Evolutionary conservation across 257 asterid genomes (phyloP), one percentile per base, ranked within the genome.

Genomic region (Nicotiana benthamiana): DNA sequence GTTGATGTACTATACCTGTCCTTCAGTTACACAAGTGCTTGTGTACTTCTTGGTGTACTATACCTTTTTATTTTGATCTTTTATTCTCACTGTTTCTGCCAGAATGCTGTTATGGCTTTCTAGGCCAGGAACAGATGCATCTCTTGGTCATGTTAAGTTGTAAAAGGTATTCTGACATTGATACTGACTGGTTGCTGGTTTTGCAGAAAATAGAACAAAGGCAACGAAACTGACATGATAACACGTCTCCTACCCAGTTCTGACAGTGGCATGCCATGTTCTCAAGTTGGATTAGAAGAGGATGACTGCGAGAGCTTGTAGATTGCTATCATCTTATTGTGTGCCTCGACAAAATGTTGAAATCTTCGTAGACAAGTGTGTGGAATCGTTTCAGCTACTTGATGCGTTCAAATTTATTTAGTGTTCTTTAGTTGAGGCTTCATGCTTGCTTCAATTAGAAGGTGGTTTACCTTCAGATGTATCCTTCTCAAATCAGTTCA

Each of bases 281-380:
- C 48, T 80, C 4, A 79, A 84, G 61, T 72, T 43, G 51, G 78
- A 36, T 62, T 63, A 65, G 81, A 79, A 18, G 53, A 68, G 66
- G 81, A 72, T 61, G 72, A 81, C 26, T 85, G 82, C 28, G 40
- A 83, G 80, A 43, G 36, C 54, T 61, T 36, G 46, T 74, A 18
- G 57, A 63, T 15, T 64, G 60, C 51, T 43, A 26, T 28, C 34
- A 65, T 36, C 30, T 18, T 81, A 60, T 22, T 34, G 62, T 81
- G 68, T 53, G 79, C 30, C 62, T 78, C 57, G 75, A 68, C 75
- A 81, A 78, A 82, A 75, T 79, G 80, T 78, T 83, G 89, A 75
- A 81, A 80, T 57, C 53, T 75, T 77, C 60, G 83, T 68, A 82
- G 80, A 13, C 28, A 54, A 27, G 63, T 81, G 24, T 56, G 70